Evolutionary conservation across 1,284 basidiomycete genomes (phyloP), one percentile per base, ranked within the genome.

Genomic region (Coriolopsis trogii): DNA sequence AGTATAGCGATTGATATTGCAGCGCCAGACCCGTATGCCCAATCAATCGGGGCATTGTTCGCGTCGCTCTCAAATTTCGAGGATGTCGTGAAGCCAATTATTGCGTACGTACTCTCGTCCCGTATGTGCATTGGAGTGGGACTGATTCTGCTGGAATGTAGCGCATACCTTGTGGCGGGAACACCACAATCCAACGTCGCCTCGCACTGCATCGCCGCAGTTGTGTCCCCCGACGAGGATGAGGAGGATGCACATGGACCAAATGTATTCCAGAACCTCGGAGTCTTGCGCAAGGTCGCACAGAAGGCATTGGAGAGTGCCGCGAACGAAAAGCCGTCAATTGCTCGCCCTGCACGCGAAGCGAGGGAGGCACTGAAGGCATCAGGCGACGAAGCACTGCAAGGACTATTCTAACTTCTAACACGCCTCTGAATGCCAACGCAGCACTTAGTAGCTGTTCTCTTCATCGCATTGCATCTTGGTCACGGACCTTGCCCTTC

Each of bases 331-430:
- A 82, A 81, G 36, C 84, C 90, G 3, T 77, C 79, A n/a, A 84
- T 95, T 42, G 80, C 90, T 15, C 77, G 93, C 41, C 93, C 93
- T 0, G 91, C 93, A 10, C 77, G 95, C 41, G 93, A 97, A 64
- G 86, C 93, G 4, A 79, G 85, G 59, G 94, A 97, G 45, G 59
- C 90, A 36, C 69, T 98, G 43, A 87, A 77, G 62, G 70, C 66
- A 33, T 62, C 73, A 49, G 70, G 66, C 12, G 65, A 67, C 30
- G 59, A 59, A 12, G 58, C 47, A 7, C 39, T 59, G 24, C 55
- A 59, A 29, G 62, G 61, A 42, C 26, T 62, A 12, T 62, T 63
- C 45, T 62, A 45, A 60, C 38, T 18, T 20, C 7, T 25, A 36
- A 24, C 24, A 21, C 24, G 12, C 46, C 42, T 50, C 48, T 34